Evolutionary conservation across 257 asterid genomes (phyloP), one percentile per base, ranked within the genome.

Genomic region (Linderniella brevidens): DNA sequence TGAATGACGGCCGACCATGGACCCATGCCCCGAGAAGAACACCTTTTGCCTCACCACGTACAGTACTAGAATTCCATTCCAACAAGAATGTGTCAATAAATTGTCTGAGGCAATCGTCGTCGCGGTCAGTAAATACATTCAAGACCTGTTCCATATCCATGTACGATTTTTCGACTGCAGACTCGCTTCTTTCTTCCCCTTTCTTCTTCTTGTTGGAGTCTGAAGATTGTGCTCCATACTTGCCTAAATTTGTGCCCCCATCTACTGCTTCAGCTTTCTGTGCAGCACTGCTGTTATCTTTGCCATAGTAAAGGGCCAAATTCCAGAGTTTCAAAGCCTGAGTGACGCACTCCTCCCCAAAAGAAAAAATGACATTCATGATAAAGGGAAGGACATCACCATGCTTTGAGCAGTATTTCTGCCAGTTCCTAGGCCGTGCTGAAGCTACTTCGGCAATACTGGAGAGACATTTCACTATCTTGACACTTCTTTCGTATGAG

Each of bases 391-490:
- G 64, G 64, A 90, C 68, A 63, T 81, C 99, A 43, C 59, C 65
- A 71, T 85, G 88, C 78, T 79, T 77, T 65, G 69, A 58, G 71
- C 94, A 81, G 62, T 78, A 90, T 69, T 90, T 90, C 77, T 90
- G 99, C 99, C 99, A 90, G 64, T 90, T 90, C 48, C 96, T 75
- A 40, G 99, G 99, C 18, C 99, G 79, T 9, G 99, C 82, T 37
- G 85, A 76, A 52, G 94, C 82, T 52, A 90, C 96, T 64, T 90
- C 99, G 55, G 96, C 96, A 63, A 90, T 72, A 57, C 86, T 77
- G 19, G 80, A 67, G 52, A 90, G 93, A 56, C 88, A 81, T 56
- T 80, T 90, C 64, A 90, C 96, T 52, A 90, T 75, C 72, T 90
- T 90, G 67, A 81, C 99, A 62, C 88, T 79, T 67, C 94, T 77